These are phyloP conservation scores for Amoebophrya sp. DNA, from an alignment of 169 alveolate genomes.

Conservation along the genomic window DNA sequence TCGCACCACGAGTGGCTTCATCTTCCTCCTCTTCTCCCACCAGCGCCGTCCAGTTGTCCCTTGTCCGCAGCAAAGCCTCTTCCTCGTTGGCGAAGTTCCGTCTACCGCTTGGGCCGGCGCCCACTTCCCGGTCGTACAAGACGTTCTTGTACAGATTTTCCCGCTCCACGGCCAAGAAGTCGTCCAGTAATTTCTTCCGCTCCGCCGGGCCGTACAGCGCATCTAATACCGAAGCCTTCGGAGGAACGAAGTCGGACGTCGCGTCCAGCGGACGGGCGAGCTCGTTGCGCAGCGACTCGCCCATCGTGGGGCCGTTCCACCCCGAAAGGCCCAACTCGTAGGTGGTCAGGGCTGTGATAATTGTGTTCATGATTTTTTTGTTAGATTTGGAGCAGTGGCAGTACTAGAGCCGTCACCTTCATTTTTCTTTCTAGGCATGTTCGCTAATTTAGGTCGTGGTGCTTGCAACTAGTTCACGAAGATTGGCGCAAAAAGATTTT, in stretches of 20 bases:
- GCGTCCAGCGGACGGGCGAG: conserved; percentile 11
- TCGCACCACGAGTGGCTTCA: not conserved
- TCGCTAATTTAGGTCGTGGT: too few relatives aligned
- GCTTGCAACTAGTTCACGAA: too few relatives aligned
- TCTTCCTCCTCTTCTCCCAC: not conserved
- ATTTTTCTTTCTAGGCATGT: too few relatives aligned
- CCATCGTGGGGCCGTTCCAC: conserved; percentile 20
- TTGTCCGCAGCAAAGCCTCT: not conserved
- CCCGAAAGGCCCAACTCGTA: not conserved
- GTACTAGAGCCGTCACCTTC: too few relatives aligned
- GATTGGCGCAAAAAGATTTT: too few relatives aligned
- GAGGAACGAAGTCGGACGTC: not conserved
- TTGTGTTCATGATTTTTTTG: too few relatives aligned
- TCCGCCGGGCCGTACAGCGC: not conserved
- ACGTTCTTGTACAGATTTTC: not conserved
- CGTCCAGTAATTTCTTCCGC: not conserved
- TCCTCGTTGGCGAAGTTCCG: not conserved
- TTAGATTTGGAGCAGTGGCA: too few relatives aligned
- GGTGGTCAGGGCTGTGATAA: not conserved
- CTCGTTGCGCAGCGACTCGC: not conserved
- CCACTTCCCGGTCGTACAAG: not conserved
- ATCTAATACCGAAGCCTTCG: not conserved
- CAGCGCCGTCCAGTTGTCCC: not conserved
- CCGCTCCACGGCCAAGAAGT: not conserved
- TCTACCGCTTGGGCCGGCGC: not conserved